phyloP scores from a whole-genome alignment of 2,329 filamentous ascomycete species.

The Metarhizium robertsii region DNA sequence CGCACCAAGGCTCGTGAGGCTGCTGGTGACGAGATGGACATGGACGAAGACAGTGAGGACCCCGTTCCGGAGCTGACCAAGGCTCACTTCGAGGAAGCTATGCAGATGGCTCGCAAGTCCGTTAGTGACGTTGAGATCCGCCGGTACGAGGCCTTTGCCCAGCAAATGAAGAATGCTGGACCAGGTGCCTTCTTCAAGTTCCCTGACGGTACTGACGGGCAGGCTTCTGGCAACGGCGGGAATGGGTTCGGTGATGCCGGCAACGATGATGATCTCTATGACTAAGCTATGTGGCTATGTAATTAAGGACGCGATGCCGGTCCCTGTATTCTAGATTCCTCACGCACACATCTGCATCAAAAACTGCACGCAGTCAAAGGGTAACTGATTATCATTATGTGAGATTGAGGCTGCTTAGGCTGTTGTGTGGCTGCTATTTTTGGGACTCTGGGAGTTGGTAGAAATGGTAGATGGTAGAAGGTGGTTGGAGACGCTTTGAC shows the following conservation, averaged over 20 bases:
- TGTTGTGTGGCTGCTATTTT: constrained; percentile 16
- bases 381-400: constrained; percentile 11
- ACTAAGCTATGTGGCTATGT: constrained; percentile 47
- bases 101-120: constrained; percentile 87
- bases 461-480: constrained; percentile 17
- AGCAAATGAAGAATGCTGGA: constrained; percentile 97
- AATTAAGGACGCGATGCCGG: constrained; percentile 12
- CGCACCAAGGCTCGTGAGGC: constrained; percentile 83
- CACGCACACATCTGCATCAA: constrained; percentile 24
- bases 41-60: constrained; percentile 69
- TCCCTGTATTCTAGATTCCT: constrained; percentile 39
- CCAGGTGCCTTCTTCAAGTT: constrained; percentile 98
- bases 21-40: constrained; percentile 66
- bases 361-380: constrained; percentile 6
- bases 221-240: constrained; percentile 45
- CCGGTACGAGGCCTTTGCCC: constrained; percentile 94
- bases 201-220: constrained; percentile 62
- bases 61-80: constrained; percentile 93
- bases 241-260: constrained; percentile 73
- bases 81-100: constrained; percentile 97
- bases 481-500: constrained; percentile 5
- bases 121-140: constrained; percentile 96
- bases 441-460: constrained; percentile 25
- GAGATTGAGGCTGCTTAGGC: constrained; percentile 8
- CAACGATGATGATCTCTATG: constrained; percentile 94